Base-by-base conservation (phyloP, 2,329 filamentous ascomycete genomes). In the Botrytis cinerea region DNA sequence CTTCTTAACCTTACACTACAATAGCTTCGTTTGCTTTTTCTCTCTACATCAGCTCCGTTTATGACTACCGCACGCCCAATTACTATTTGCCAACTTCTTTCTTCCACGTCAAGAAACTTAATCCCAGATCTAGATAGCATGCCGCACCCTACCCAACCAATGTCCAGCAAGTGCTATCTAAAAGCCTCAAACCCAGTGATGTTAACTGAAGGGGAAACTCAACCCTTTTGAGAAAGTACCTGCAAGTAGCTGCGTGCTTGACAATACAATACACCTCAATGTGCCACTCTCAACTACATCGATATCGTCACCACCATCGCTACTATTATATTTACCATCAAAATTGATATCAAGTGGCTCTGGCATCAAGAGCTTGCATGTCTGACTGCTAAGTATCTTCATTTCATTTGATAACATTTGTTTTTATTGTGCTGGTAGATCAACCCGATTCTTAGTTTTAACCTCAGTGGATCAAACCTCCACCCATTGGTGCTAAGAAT, bases 401-500 rank as follows among this genome's bases (percentile, higher is more conserved):
- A 20, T 16, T 57, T 57, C 35, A 68, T 68, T 68, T 54, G 64
- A 68, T 57, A 18, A 57, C 35, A 57, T 57, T 68, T 68, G 38
- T 45, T 68, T 57, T 38, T 68, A 68, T 68, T 68, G 46, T 88
- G 84, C 83, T 84, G 63, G 35, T 57, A 68, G 54, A 68, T 68
- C 66, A 83, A 76, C 84, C 85, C 85, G 81, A 87, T 84, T 85
- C 86, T 89, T 85, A 89, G 66, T 89, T 91, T 91, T 90, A 91
- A 91, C 89, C 89, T 91, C 88, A 86, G 90, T 87, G 87, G 83
- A 83, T 82, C 73, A 74, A 74, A 73, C 73, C 73, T 35, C 88
- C 87, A 90, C 88, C 90, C 88, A 86, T 90, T 87, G 89, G 89
- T 91, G 88, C 87, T 88, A 84, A 90, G 86, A 84, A 84, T 85